Conservation (phyloP, 1,284 basidiomycete genomes). For the Moesziomyces antarcticus region DNA sequence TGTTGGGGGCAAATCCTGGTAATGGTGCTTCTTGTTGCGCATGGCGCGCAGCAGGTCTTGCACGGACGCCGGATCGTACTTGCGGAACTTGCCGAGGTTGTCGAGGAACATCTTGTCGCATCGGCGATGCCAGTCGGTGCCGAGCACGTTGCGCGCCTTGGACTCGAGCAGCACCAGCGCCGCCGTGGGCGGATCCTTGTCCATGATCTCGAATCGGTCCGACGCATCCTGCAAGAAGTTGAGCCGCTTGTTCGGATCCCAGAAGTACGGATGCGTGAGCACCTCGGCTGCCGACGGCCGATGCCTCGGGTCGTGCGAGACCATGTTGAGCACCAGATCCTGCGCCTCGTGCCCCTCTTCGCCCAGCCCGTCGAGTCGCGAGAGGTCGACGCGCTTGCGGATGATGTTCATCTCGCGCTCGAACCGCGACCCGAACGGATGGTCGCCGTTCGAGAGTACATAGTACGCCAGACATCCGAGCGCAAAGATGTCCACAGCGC, state of each 20-base stretch:
- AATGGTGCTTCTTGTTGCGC: constrained; percentile 99
- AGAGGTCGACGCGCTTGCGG: constrained; percentile 49
- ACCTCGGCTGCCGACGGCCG: constrained; percentile 89
- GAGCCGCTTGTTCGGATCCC: constrained; percentile 85
- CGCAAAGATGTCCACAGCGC: constrained; percentile 66
- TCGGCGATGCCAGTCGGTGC: constrained; percentile 83
- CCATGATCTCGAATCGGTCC: constrained; percentile 96
- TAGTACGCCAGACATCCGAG: constrained; percentile 66
- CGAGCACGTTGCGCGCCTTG: constrained; percentile 50
- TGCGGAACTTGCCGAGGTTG: constrained; percentile 94
- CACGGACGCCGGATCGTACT: constrained; percentile 87
- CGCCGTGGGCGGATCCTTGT: constrained; percentile 80
- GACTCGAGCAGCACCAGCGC: constrained; percentile 81
- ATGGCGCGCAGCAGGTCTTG: constrained; percentile 91
- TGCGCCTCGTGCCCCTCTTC: constrained; percentile 66
- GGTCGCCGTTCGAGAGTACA: constrained; percentile 62
- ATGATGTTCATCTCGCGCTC: constrained; percentile 67
- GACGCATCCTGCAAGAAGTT: constrained; percentile 96
- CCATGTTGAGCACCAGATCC: constrained; percentile 61
- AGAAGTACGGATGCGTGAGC: constrained; percentile 94
- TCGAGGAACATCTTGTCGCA: constrained; percentile 91
- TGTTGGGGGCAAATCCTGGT: constrained; percentile 90
- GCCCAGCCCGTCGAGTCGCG: constrained; percentile 54
- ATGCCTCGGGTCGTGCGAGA: constrained; percentile 46
- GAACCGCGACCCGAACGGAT: constrained; percentile 64